Conservation (phyloP, 2,329 filamentous ascomycete genomes). For the Phialocephala subalpina region DNA sequence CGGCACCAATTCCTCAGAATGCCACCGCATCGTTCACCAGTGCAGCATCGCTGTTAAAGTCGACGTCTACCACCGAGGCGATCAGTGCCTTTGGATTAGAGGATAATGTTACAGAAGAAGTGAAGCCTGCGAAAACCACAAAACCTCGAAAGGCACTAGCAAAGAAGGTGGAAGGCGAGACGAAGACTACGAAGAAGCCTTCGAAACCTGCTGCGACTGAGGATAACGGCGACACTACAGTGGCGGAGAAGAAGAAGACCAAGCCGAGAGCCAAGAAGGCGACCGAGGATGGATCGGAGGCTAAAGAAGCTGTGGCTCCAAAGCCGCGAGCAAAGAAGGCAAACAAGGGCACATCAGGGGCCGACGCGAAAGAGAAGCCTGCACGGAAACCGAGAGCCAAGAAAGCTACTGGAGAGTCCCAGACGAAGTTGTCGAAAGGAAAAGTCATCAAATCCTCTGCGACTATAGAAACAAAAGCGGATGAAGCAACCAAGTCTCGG, state of each 20-base stretch:
- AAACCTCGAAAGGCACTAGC: slow-evolving; percentile 37
- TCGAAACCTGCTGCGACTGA: slow-evolving; percentile 21
- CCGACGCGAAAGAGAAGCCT: slow-evolving; percentile 32
- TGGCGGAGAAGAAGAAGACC: slow-evolving; percentile 18
- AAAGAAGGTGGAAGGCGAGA: slow-evolving; percentile 19
- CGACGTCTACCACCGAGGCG: slow-evolving; percentile 10
- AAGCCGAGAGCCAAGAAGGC: slow-evolving; percentile 37
- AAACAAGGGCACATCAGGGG: slow-evolving; percentile 17
- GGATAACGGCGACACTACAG: slow-evolving; percentile 11
- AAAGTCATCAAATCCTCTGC: slow-evolving; percentile 46
- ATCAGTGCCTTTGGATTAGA: slow-evolving; percentile 12
- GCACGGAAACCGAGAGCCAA: slow-evolving; percentile 40
- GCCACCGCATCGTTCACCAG: slow-evolving; percentile 51
- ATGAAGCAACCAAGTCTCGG: slow-evolving; percentile 21
- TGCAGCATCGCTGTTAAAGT: slow-evolving; percentile 45
- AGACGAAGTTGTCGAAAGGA: slow-evolving; percentile 44
- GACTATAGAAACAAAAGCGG: slow-evolving; percentile 29
- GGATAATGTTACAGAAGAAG: slow-evolving; percentile 15
- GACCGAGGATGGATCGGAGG: slow-evolving; percentile 3
- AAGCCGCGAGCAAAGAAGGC: slow-evolving; percentile 37
- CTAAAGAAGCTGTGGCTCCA: slow-evolving; percentile 20
- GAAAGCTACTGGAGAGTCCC: slow-evolving; percentile 37
- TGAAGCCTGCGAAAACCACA: slow-evolving; percentile 36
- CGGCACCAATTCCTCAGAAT: slow-evolving; percentile 48
- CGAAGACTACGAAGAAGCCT: slow-evolving; percentile 21